Evolutionary conservation across 257 asterid species (phyloP).

Genomic region (Haberlea rhodopensis): DNA sequence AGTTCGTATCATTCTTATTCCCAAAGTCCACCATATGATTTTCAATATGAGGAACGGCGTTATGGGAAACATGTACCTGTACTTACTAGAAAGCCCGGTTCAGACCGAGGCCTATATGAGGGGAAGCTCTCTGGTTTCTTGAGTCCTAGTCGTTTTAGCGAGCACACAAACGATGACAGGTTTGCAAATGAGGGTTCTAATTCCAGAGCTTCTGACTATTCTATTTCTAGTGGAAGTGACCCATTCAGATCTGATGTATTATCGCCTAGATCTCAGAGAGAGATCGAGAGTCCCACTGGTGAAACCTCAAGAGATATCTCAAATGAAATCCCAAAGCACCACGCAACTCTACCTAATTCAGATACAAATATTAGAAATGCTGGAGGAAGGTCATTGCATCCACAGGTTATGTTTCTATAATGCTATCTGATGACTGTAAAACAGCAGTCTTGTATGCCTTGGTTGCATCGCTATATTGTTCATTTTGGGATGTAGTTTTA

Average conservation of each 20-base stretch:
- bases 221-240: constrained; percentile 63
- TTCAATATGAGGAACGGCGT: constrained; percentile 89
- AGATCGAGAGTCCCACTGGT: constrained; percentile 58
- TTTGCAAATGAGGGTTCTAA: constrained; percentile 58
- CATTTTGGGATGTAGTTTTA: neutral
- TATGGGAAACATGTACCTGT: constrained; percentile 70
- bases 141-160: constrained; percentile 68
- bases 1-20: constrained; percentile 96
- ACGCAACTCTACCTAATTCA: constrained; percentile 17
- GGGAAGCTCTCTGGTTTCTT: constrained; percentile 74
- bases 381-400: constrained; percentile 33
- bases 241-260: constrained; percentile 45
- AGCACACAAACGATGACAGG: constrained; percentile 46
- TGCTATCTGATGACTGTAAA: constrained; percentile 8
- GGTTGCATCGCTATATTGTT: neutral
- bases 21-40: constrained; percentile 98
- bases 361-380: constrained; percentile 30
- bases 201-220: constrained; percentile 58
- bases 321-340: constrained; percentile 35
- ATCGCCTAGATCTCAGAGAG: constrained; percentile 57
- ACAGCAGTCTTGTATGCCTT: constrained; percentile 1
- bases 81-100: constrained; percentile 82
- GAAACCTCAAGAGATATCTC: constrained; percentile 62
- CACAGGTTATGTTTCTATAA: constrained; percentile 50
- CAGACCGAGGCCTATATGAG: constrained; percentile 81